phyloP scores from a whole-genome alignment of 495 filamentous ascomycete genomes.

The Xylaria nigripes region DNA sequence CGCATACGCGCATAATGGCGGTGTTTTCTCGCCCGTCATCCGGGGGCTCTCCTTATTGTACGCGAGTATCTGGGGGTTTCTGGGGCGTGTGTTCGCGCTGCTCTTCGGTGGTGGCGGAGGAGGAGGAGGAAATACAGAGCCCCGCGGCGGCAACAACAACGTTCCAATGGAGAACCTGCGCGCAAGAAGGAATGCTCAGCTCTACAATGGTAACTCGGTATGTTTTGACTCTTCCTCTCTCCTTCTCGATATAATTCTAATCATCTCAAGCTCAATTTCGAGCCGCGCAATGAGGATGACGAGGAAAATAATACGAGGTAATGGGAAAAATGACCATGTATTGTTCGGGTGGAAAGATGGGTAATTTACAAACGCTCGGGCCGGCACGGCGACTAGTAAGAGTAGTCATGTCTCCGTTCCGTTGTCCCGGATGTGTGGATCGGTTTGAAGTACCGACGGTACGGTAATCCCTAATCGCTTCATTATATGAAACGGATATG shows the following conservation, averaged over 20 bases:
- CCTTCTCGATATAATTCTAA: too few species aligned
- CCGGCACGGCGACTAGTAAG: too few species aligned
- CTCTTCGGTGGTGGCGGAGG: slow-evolving; percentile 22
- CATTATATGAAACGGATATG: too few species aligned
- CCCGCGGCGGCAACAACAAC: not conserved
- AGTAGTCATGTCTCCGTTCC: too few species aligned
- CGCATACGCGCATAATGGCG: slow-evolving; percentile 44
- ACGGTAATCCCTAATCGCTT: too few species aligned
- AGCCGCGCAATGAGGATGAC: slow-evolving; percentile 55
- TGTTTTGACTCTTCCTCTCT: slow-evolving; percentile 21
- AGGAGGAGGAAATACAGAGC: slow-evolving; percentile 6
- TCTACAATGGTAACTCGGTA: slow-evolving; percentile 89
- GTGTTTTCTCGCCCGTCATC: slow-evolving; percentile 33
- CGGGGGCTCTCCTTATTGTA: slow-evolving; percentile 50
- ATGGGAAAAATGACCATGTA: not conserved
- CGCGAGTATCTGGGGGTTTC: slow-evolving; percentile 30
- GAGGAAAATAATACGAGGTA: slow-evolving; percentile 17
- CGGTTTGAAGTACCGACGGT: too few species aligned
- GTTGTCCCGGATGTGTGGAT: too few species aligned
- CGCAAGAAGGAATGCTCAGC: slow-evolving; percentile 45
- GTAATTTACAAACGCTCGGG: too few species aligned
- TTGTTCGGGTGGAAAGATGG: not conserved
- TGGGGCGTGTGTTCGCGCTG: slow-evolving; percentile 21
- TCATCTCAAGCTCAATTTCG: slow-evolving; percentile 56
- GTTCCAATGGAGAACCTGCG: slow-evolving; percentile 11